Conservation (phyloP, 2,329 filamentous ascomycete genomes). For the Exophiala sp. region DNA sequence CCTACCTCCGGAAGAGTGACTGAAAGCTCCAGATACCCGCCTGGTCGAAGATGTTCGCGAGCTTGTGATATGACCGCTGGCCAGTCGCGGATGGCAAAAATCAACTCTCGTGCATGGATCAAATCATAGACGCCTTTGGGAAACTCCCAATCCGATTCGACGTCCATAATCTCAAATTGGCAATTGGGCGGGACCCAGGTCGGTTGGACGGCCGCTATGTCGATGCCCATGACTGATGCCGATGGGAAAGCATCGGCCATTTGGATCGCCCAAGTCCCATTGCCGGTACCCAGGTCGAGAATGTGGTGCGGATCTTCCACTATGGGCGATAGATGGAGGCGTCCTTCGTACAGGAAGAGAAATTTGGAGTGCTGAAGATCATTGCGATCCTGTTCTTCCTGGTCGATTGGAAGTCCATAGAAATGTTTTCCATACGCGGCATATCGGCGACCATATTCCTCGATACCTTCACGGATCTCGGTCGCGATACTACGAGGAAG, state of each 20-base stretch:
- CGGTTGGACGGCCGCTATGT: conserved; percentile 50
- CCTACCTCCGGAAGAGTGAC: conserved; percentile 21
- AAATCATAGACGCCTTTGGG: conserved; percentile 32
- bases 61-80: conserved; percentile 19
- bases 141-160: conserved; percentile 34
- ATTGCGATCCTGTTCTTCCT: conserved; percentile 12
- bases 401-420: conserved; percentile 18
- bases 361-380: conserved; percentile 8
- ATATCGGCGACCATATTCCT: conserved; percentile 18
- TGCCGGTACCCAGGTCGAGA: conserved; percentile 19
- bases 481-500: conserved; percentile 7
- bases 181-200: conserved; percentile 37
- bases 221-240: conserved; percentile 45
- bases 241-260: conserved; percentile 35
- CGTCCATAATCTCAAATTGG: conserved; percentile 35
- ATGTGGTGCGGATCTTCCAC: conserved; percentile 12
- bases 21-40: conserved; percentile 31
- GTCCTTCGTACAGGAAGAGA: conserved; percentile 1
- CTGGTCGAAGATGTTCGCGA: conserved; percentile 31
- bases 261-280: conserved; percentile 28
- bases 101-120: conserved; percentile 31
- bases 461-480: conserved; percentile 16
- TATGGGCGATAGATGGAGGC: conserved; percentile 14
- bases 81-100: conserved; percentile 26
- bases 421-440: conserved; percentile 14